Percentiles rank a stretch among this genome's conserved stretches.
These are phyloP conservation scores for Populus hybrid DNA, from an alignment of 441 rosid species.

Conservation along the genomic window DNA sequence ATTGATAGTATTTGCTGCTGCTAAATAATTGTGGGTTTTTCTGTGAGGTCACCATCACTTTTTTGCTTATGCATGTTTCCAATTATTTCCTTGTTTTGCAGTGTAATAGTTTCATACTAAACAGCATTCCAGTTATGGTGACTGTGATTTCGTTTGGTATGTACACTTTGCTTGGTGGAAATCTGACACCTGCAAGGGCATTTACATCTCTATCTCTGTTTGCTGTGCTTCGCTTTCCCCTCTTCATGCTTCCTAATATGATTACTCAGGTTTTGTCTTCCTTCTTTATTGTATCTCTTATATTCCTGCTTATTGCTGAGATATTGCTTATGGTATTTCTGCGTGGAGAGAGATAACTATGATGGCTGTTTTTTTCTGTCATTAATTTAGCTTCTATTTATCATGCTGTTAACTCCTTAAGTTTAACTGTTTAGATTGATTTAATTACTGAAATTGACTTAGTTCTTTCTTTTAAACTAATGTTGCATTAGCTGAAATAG, in stretches of 20 bases:
- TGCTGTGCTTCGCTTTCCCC: constrained; percentile 95
- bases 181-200: constrained; percentile 99
- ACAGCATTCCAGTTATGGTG: constrained; percentile 93
- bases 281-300: neutral
- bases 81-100: constrained; percentile 45
- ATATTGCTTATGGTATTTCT: neutral
- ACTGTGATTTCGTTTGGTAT: constrained; percentile 91
- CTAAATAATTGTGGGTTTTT: neutral
- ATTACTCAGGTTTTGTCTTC: constrained; percentile 77
- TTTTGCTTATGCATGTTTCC: constrained; percentile 8
- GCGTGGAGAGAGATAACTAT: neutral
- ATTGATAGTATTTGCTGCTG: neutral
- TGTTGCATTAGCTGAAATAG: neutral
- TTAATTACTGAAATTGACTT: neutral
- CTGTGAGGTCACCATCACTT: neutral
- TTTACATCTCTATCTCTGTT: constrained; percentile 95
- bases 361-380: neutral
- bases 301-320: neutral
- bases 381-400: constrained; percentile 8
- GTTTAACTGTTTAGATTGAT: neutral
- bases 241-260: constrained; percentile 91
- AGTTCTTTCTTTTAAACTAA: neutral
- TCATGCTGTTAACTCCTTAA: neutral
- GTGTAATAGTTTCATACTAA: constrained; percentile 77
- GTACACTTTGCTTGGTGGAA: constrained; percentile 97